Conservation (phyloP, 2,329 filamentous ascomycete species). For the Emydomyces testavorans region DNA sequence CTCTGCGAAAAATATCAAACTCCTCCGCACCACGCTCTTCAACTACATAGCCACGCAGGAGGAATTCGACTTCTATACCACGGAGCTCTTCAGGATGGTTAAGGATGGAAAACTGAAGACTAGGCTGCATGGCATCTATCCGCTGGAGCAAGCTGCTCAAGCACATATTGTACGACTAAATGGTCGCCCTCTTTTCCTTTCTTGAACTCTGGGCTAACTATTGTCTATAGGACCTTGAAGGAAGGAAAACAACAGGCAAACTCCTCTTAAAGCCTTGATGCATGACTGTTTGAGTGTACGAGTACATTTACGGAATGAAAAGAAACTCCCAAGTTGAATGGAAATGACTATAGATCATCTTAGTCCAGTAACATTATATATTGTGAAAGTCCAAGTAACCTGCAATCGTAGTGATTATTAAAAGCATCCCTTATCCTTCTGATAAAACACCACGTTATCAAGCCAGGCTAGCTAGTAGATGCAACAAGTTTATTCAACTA, state of each 20-base stretch:
- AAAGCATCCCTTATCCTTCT: no score
- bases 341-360: no score
- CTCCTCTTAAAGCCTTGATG: slow-evolving; percentile 55
- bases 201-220: background rate
- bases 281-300: background rate
- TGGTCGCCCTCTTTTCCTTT: background rate
- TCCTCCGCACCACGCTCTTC: slow-evolving; percentile 63
- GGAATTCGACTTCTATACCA: slow-evolving; percentile 58
- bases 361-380: no score
- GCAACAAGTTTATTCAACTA: no score
- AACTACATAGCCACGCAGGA: slow-evolving; percentile 58
- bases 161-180: slow-evolving; percentile 48
- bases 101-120: slow-evolving; percentile 58
- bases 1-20: slow-evolving; percentile 60
- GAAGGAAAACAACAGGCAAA: slow-evolving; percentile 74
- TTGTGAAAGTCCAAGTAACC: no score
- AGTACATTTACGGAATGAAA: background rate
- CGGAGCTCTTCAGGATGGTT: slow-evolving; percentile 63
- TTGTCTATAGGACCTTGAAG: slow-evolving; percentile 55
- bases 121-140: slow-evolving; percentile 64
- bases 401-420: no score
- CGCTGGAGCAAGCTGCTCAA: slow-evolving; percentile 57
- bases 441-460: no score
- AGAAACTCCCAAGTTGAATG: no score
- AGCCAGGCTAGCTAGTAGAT: no score